These are phyloP conservation scores for Pachysolen tannophilus DNA, from an alignment of 805 yeast genomes.

Conservation along the genomic window DNA sequence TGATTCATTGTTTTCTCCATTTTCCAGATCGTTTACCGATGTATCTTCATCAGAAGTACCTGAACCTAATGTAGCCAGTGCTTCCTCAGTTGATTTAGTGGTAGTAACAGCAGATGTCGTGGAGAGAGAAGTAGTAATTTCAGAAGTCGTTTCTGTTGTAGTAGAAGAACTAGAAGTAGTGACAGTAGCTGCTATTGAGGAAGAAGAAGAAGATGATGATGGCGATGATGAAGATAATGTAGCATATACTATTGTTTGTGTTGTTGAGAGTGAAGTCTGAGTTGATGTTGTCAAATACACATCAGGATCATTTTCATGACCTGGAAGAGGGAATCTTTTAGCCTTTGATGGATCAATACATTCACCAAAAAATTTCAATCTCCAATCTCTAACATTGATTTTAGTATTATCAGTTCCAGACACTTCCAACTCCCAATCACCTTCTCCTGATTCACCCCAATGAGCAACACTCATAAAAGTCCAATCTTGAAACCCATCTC, in stretches of 20 bases:
- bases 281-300: too few species aligned
- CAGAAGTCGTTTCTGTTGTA: constrained; percentile 3
- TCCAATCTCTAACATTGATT: constrained; percentile 54
- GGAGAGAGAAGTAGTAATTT: constrained; percentile 7
- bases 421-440: constrained; percentile 76
- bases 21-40: constrained; percentile 14
- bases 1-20: constrained; percentile 18
- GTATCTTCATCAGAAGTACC: constrained; percentile 9
- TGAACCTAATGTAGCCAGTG: constrained; percentile 8
- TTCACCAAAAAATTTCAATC: constrained; percentile 77
- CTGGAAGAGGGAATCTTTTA: constrained; percentile 29
- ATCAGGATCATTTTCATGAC: constrained; percentile 9
- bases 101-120: constrained; percentile 11
- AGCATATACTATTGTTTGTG: constrained; percentile 10
- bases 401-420: constrained; percentile 28
- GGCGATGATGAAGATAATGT: too few species aligned
- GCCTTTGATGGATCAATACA: constrained; percentile 57
- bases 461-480: constrained; percentile 96
- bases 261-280: constrained; percentile 4
- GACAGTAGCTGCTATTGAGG: constrained; percentile 7
- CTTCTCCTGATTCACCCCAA: constrained; percentile 82
- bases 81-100: constrained; percentile 8
- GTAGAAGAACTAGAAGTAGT: constrained; percentile 8
- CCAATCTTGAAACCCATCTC: constrained; percentile 69
- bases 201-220: too few species aligned